A percentile compares a stretch with the other conserved stretches of the same genome.
Evolutionary conservation across 768 basidiomycete species (phyloP).

Genomic region (Trametes sanguinea): DNA sequence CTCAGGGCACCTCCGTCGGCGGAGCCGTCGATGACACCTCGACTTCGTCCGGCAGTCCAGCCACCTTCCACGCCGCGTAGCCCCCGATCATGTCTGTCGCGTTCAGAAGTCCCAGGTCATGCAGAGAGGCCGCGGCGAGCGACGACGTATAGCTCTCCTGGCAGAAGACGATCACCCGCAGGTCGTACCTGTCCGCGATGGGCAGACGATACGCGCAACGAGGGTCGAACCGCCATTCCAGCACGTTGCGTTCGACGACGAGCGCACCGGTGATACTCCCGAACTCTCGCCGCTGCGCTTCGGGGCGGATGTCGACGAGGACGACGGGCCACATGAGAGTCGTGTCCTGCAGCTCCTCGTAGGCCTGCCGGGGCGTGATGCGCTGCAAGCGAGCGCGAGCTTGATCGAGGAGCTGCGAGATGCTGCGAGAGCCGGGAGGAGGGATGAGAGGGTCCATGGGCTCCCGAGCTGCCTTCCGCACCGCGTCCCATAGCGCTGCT

Average conservation of each 20-base stretch:
- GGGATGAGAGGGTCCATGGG: slow-evolving; percentile 64
- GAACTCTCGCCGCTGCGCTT: slow-evolving; percentile 53
- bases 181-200: slow-evolving; percentile 75
- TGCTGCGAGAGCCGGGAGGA: slow-evolving; percentile 64
- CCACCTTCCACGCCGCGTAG: slow-evolving; percentile 69
- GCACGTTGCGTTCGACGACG: slow-evolving; percentile 71
- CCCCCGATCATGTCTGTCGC: slow-evolving; percentile 81
- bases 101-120: slow-evolving; percentile 69
- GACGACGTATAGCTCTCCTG: slow-evolving; percentile 74
- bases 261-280: slow-evolving; percentile 71
- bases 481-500: slow-evolving; percentile 66
- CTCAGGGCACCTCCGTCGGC: slow-evolving; percentile 6
- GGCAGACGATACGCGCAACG: slow-evolving; percentile 53
- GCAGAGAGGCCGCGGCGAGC: slow-evolving; percentile 68
- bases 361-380: slow-evolving; percentile 60
- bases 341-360: slow-evolving; percentile 51
- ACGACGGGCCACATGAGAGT: slow-evolving; percentile 62
- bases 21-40: slow-evolving; percentile 21
- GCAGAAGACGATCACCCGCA: slow-evolving; percentile 73
- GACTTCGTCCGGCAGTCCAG: slow-evolving; percentile 53
- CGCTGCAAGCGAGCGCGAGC: slow-evolving; percentile 68
- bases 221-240: slow-evolving; percentile 84
- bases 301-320: slow-evolving; percentile 77
- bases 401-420: slow-evolving; percentile 56
- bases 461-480: slow-evolving; percentile 59